Base-by-base conservation (phyloP, 1,284 basidiomycete genomes). In the Afroboletus lepidellus region DNA sequence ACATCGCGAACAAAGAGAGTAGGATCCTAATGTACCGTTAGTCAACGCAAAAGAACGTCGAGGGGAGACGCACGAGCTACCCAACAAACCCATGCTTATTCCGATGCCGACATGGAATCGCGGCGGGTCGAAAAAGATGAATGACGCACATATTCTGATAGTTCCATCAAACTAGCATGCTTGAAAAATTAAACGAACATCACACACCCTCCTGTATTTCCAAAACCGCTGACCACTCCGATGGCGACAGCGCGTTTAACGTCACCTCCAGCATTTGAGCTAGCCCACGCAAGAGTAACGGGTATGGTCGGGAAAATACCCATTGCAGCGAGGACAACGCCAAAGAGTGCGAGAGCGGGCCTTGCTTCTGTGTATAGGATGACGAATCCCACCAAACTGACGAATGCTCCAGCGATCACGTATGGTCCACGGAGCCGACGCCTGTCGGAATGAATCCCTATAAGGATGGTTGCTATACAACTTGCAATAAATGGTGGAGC, bases 241-340 rank as follows among this genome's bases (percentile, higher is more conserved):
- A 83, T 65, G 0, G 72, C 75, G 30, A 81, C 77, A 55, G 72
- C 72, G 42, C 73, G 70, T 59, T 82, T 77, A 55, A 75, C 55
- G 49, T 78, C 77, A 16, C 83, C 83, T 41, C 81, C 81, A n/a
- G 73, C 73, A 54, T 80, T 80, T 41, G 77, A 77, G 20, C 74
- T 74, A 3, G 69, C 72, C 83, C 82, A 85, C 8, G 79, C 76
- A 15, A 83, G n/a, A 7, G 66, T 60, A 33, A 81, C 62, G 20
- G 81, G 76, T 46, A 81, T 69, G 8, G 74, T 70, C 13, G 80
- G 76, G 61, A 72, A 81, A 7, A 79, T 70, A 21, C 82, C 82
- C 24, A 74, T 68, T 8, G 78, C 74, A 33, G 75, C 71, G 20
- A 85, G 67, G 57, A 83, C 65, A 16, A 77, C 68, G 3, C 78